Evolutionary conservation across 306 rosid species (phyloP).

Genomic region (Delonix regia): DNA sequence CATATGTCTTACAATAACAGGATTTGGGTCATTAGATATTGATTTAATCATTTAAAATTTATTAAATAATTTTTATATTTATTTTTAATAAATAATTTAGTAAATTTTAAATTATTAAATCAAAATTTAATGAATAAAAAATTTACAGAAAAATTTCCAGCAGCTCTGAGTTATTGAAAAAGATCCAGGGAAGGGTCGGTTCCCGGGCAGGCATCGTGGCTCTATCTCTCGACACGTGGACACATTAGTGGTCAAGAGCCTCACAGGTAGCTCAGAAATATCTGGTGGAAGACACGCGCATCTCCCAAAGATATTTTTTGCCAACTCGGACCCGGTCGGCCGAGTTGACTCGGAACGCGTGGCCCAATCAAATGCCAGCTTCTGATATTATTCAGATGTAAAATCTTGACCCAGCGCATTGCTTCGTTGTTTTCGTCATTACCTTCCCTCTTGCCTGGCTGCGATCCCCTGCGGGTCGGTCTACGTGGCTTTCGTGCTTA

Average conservation of each 20-base stretch:
- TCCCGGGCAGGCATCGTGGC: neutral
- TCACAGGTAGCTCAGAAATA: conserved; percentile 33
- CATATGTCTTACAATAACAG: no score
- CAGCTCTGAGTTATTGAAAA: no score
- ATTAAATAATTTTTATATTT: no score
- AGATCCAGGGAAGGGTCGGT: neutral
- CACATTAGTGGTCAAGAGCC: conserved; percentile 18
- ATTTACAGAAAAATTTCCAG: no score
- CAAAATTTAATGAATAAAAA: no score
- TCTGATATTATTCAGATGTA: conserved; percentile 35
- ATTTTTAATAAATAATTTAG: no score
- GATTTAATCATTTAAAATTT: no score
- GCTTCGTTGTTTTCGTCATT: neutral
- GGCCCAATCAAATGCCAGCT: conserved; percentile 41
- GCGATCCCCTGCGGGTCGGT: neutral
- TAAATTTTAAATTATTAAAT: no score
- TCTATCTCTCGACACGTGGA: neutral
- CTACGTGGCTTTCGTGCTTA: neutral
- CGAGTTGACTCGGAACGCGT: neutral
- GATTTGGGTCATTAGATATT: no score
- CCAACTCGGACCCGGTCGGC: neutral
- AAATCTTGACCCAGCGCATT: neutral
- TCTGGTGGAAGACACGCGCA: conserved; percentile 32
- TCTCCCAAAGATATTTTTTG: conserved; percentile 41
- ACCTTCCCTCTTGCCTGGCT: neutral